These are phyloP conservation scores for Eucalyptus paniculata DNA, from an alignment of 345 rosid genomes.

Conservation along the genomic window DNA sequence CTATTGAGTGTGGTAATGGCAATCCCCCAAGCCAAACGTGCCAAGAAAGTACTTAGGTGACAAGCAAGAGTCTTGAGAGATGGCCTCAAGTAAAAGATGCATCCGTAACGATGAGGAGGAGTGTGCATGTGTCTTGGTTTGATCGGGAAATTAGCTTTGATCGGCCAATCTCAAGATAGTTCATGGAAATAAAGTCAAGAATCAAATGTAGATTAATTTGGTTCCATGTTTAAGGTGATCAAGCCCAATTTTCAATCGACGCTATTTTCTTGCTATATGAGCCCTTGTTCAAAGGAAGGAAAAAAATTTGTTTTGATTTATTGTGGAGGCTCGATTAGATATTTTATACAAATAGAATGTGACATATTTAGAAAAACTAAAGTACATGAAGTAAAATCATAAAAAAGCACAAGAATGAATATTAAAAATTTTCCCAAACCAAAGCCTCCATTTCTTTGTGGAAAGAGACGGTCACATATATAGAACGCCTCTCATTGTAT, in stretches of 20 bases:
- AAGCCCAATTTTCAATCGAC: rapidly evolving
- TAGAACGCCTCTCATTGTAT: not conserved
- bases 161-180: rapidly evolving
- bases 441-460: not conserved
- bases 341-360: not conserved
- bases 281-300: rapidly evolving
- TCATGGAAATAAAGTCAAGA: rapidly evolving
- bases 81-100: not conserved
- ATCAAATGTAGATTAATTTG: rapidly evolving
- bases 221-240: rapidly evolving
- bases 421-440: rapidly evolving
- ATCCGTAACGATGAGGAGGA: not conserved
- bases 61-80: not conserved
- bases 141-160: not conserved
- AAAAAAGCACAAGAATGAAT: not conserved
- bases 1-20: not conserved
- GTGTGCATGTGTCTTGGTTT: rapidly evolving
- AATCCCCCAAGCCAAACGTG: not conserved
- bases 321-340: not conserved
- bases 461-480: not conserved
- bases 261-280: not conserved
- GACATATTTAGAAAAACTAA: not conserved
- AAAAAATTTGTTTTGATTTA: rapidly evolving
- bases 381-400: not conserved
- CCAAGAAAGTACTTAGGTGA: not conserved